Evolutionary conservation across 495 filamentous ascomycete species (phyloP), one percentile per base, ranked within the genome.

Genomic region (Talaromyces wortmannii): DNA sequence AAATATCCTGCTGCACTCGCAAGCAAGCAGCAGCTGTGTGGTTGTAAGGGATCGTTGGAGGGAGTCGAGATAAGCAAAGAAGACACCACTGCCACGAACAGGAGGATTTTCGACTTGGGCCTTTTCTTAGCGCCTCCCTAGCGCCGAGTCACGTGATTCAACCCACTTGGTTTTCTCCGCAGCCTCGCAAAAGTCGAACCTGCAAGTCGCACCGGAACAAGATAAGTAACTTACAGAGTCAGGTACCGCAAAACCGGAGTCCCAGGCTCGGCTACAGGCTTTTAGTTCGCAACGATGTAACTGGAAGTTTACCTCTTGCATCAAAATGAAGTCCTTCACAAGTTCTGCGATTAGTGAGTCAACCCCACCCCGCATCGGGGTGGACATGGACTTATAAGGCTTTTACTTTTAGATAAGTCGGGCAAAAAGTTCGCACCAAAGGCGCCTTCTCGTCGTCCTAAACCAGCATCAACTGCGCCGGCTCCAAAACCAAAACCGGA

Each of bases 321-420:
- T n/a, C 52, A 33, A 42, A 53, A 81, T 83, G 76, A 75, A 77
- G 56, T 67, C 77, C 18, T 77, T 83, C 36, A 80, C 77, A 46
- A 82, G 78, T 61, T 83, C 81, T 56, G 74, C 72, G 17, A 81
- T 83, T 55, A 83, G 81, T 83, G 63, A 59, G 78, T 69, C 12
- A 12, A 36, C 18, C 23, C 32, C 31, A 33, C 52, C 52, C 32
- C 49, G 18, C 43, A 44, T 47, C 13, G 31, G 45, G 43, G 31
- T 31, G 17, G 16, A 33, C 11, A 45, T 57, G 52, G 33, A 58
- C 58, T 52, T 16, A 48, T 52, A 33, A n/a, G 12, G 5, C 32
- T 36, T 18, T 46, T 46, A 43, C 45, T 17, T 47, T 17, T 58
- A 79, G 78, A 81, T 54, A 81, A 81, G 65, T 78, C 77, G 55